Conservation (phyloP, 208 protist genomes). For the Leishmania turanica region DNA sequence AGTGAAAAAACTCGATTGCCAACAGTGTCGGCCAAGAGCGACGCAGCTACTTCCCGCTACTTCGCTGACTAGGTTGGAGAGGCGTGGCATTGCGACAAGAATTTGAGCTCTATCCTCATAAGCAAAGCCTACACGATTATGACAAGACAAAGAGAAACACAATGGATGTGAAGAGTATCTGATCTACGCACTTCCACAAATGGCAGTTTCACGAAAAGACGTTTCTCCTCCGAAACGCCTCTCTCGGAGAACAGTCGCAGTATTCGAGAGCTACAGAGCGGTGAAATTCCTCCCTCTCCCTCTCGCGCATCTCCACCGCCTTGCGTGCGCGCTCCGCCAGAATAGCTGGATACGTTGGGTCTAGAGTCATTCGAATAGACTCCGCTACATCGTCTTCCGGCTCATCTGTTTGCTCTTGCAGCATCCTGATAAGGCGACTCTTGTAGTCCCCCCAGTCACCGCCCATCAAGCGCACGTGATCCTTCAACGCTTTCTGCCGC, state of each 20-base stretch:
- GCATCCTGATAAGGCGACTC: conserved; percentile 63
- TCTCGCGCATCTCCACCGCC: conserved; percentile 43
- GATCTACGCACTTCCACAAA: neutral
- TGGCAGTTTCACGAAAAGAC: neutral
- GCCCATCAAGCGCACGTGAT: conserved; percentile 78
- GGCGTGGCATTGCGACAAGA: neutral
- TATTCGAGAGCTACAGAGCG: conserved; percentile 45
- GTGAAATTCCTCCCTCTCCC: conserved; percentile 61
- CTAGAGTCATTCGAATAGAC: conserved; percentile 79
- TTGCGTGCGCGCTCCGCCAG: conserved; percentile 55
- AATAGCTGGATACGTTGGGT: conserved; percentile 75
- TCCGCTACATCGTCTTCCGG: conserved; percentile 87
- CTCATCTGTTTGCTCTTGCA: conserved; percentile 76
- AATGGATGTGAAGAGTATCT: neutral
- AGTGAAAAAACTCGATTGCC: neutral
- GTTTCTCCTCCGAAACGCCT: conserved; percentile 48
- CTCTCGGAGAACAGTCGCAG: conserved; percentile 54
- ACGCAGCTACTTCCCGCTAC: neutral
- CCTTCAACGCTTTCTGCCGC: conserved; percentile 39
- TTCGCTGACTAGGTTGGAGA: neutral
- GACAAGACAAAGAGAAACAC: neutral
- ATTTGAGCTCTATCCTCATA: neutral
- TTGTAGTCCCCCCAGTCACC: conserved; percentile 89
- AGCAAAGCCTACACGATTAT: neutral
- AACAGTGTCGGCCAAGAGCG: neutral